phyloP scores from a whole-genome alignment of 1,284 basidiomycete genomes.

The Amylostereum areolatum region DNA sequence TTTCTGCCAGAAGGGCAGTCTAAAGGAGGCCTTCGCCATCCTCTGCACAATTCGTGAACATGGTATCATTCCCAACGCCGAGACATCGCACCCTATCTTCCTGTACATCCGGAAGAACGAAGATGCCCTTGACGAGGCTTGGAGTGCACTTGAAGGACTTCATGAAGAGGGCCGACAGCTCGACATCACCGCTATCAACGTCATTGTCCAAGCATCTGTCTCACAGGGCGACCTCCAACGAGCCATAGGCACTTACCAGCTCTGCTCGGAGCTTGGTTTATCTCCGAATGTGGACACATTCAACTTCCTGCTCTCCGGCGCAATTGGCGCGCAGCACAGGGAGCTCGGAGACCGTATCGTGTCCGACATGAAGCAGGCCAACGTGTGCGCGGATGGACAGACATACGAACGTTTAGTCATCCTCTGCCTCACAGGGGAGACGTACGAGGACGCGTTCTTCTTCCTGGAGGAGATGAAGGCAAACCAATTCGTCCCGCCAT shows the following conservation, averaged over 20 bases:
- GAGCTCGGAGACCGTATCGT: conserved; percentile 59
- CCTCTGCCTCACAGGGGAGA: conserved; percentile 63
- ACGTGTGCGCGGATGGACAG: conserved; percentile 45
- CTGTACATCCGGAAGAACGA: conserved; percentile 39
- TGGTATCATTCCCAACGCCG: conserved; percentile 35
- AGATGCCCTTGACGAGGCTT: conserved; percentile 60
- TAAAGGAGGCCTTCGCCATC: conserved; percentile 54
- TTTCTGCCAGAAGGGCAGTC: conserved; percentile 41
- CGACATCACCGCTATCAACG: conserved; percentile 57
- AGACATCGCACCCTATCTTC: conserved; percentile 49
- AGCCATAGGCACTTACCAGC: conserved; percentile 72
- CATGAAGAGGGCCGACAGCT: conserved; percentile 44
- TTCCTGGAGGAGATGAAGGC: conserved; percentile 85
- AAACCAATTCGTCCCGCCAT: conserved; percentile 47
- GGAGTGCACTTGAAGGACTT: conserved; percentile 59
- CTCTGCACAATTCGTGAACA: conserved; percentile 51
- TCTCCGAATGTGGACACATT: conserved; percentile 61
- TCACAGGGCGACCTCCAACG: conserved; percentile 67
- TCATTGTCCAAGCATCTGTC: conserved; percentile 59
- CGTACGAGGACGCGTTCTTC: conserved; percentile 83
- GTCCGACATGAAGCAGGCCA: conserved; percentile 51
- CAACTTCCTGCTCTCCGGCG: conserved; percentile 65
- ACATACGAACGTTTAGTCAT: conserved; percentile 66
- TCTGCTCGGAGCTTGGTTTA: conserved; percentile 48
- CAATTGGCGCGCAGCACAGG: conserved; percentile 47